Conservation (phyloP, 768 basidiomycete genomes). For the Clitopilus hobsonii region DNA sequence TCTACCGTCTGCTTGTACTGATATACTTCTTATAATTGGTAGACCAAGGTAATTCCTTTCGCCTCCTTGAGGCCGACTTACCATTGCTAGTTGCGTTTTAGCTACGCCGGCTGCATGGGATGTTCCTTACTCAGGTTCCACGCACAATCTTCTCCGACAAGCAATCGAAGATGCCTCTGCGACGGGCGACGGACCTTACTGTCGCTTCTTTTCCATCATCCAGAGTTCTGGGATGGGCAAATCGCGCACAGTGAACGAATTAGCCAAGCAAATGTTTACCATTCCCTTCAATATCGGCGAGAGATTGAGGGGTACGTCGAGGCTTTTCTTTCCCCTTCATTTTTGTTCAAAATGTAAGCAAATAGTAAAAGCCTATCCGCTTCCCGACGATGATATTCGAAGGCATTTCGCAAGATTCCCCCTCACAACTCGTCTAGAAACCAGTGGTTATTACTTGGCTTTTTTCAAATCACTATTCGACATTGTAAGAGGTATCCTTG, state of each 20-base stretch:
- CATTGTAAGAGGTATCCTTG: background rate
- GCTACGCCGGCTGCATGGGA: background rate
- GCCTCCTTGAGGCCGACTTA: no score
- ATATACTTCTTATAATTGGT: no score
- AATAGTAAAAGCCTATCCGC: background rate
- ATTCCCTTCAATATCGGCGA: conserved; percentile 20
- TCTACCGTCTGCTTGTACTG: no score
- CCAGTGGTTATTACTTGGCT: background rate
- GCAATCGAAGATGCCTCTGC: background rate
- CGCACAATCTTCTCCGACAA: background rate
- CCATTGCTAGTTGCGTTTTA: background rate
- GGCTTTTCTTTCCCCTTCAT: background rate
- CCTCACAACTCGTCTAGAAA: background rate
- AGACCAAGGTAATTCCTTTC: no score
- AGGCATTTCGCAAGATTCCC: background rate
- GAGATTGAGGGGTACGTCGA: background rate
- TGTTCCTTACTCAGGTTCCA: background rate
- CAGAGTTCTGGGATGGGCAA: conserved; percentile 15
- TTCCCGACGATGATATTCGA: background rate
- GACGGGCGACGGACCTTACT: background rate
- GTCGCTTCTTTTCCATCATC: conserved; percentile 5
- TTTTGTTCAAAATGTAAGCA: background rate
- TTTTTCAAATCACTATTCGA: background rate
- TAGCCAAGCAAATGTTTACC: conserved; percentile 14
- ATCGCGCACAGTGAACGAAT: conserved; percentile 20